Base-by-base conservation (phyloP, 1,284 basidiomycete species). In the Cystobasidium slooffiae region DNA sequence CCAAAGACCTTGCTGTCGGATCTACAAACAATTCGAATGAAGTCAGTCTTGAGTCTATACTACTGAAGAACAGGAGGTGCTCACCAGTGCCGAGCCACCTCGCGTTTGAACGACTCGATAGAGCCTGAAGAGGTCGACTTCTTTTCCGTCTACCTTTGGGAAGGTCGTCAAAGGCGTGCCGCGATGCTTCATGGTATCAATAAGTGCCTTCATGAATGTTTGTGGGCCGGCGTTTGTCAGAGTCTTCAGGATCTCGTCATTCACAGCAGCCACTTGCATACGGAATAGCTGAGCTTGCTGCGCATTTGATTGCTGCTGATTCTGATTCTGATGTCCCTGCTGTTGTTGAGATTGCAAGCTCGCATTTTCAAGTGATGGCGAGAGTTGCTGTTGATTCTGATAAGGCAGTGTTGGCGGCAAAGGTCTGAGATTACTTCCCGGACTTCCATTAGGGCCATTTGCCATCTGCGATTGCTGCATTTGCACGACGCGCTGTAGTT, bases 91-190 rank as follows among this genome's bases (percentile, higher is more conserved):
- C 8, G 78, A 77, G 39, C 75, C 75, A 22, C 79, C 79, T 1
- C 37, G 12, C 22, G 74, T 51, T 59, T 72, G 65, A n/a, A 80
- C 79, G 31, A 68, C 68, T 59, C 76, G 76, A 47, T 78, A 80
- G 4, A 80, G 74, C 59, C 75, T 77, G 51, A 77, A 77, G 6
- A 80, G 65, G 55, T 80, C 79, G 56, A 80, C 74, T 59, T 78
- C 77, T n/a, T 72, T 72, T 3, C 76, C 78, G 10, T 80, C 77
- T 20, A 78, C 70, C 47, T 16, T 67, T 12, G 79, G 79, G 9
- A 74, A 74, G 7, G 66, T 73, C 20, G 74, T 75, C 73, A 80
- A 76, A 51, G 79, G 78, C 43, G 79, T 77, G n/a, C 77, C 78
- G 3, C 79, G 74, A 22, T 76, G 76, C 46, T 75, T 43, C 78